phyloP scores from a whole-genome alignment of 352 stramenopile genomes.

The Globisporangium paddicum region DNA sequence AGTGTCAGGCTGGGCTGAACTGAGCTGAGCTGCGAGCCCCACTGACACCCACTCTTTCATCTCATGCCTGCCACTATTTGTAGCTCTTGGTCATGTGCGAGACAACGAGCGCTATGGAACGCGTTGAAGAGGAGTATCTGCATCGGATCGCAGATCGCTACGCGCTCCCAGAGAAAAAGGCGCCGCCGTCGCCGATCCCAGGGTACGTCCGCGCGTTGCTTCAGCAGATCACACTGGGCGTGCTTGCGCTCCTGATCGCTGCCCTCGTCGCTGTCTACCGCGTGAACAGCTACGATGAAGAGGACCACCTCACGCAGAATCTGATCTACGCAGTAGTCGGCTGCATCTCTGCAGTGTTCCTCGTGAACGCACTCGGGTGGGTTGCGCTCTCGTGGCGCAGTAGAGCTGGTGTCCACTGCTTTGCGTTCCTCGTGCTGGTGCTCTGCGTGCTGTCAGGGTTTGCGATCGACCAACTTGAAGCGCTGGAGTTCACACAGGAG shows the following conservation, averaged over 20 bases:
- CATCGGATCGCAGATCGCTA: slow-evolving; percentile 31
- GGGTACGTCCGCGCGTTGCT: slow-evolving; percentile 14
- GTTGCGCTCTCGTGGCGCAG: slow-evolving; percentile 15
- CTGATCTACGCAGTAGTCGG: slow-evolving; percentile 7
- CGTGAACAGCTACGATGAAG: background rate
- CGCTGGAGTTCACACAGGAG: slow-evolving; percentile 27
- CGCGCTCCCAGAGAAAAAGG: slow-evolving; percentile 9
- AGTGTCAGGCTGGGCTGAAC: background rate
- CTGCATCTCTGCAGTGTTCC: slow-evolving; percentile 3
- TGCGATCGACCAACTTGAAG: slow-evolving; percentile 23
- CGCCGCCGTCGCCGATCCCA: slow-evolving; percentile 16
- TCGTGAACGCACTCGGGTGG: slow-evolving; percentile 22
- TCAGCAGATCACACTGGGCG: slow-evolving; percentile 20
- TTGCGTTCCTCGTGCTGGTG: slow-evolving; percentile 15
- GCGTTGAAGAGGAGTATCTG: slow-evolving; percentile 49
- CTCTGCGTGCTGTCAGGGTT: slow-evolving; percentile 8
- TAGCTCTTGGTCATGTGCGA: slow-evolving; percentile 47
- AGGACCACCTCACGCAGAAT: background rate
- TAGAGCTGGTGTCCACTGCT: slow-evolving; percentile 12
- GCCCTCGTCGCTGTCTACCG: slow-evolving; percentile 14
- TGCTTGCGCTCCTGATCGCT: slow-evolving; percentile 16
- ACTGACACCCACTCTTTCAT: background rate
- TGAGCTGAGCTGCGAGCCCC: background rate
- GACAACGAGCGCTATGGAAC: slow-evolving; percentile 37
- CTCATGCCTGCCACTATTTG: background rate